Conservation (phyloP, 768 basidiomycete species). For the Podaxis sp. region DNA sequence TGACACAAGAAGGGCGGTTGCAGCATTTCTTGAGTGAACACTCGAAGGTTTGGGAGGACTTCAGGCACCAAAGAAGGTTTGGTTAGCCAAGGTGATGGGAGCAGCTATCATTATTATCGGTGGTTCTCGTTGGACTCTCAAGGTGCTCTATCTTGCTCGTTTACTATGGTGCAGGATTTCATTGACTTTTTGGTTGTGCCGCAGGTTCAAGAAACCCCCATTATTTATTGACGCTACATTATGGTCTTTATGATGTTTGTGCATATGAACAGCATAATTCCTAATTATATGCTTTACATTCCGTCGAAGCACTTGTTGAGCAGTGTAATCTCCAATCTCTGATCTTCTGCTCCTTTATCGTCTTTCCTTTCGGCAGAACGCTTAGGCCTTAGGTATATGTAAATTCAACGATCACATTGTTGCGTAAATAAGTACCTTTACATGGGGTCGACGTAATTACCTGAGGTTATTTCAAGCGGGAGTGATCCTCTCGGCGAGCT, state of each 20-base stretch:
- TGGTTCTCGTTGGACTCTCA: neutral
- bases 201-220: neutral
- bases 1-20: constrained; percentile 43
- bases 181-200: neutral
- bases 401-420: neutral
- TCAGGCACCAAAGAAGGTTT: constrained; percentile 18
- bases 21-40: constrained; percentile 51
- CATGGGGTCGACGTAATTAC: neutral
- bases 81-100: neutral
- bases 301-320: too few relatives aligned
- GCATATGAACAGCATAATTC: neutral
- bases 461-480: constrained; percentile 12
- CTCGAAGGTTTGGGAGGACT: constrained; percentile 45
- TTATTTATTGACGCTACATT: neutral
- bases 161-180: neutral
- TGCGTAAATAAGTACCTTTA: neutral
- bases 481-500: constrained; percentile 43
- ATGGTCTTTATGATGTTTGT: neutral
- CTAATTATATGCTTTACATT: too few relatives aligned
- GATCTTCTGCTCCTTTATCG: neutral
- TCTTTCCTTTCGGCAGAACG: neutral
- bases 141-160: neutral
- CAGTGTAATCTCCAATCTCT: neutral
- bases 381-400: neutral
- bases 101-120: neutral